Evolutionary conservation across 495 filamentous ascomycete genomes (phyloP).

Genomic region (Hyaloscypha bicolor): DNA sequence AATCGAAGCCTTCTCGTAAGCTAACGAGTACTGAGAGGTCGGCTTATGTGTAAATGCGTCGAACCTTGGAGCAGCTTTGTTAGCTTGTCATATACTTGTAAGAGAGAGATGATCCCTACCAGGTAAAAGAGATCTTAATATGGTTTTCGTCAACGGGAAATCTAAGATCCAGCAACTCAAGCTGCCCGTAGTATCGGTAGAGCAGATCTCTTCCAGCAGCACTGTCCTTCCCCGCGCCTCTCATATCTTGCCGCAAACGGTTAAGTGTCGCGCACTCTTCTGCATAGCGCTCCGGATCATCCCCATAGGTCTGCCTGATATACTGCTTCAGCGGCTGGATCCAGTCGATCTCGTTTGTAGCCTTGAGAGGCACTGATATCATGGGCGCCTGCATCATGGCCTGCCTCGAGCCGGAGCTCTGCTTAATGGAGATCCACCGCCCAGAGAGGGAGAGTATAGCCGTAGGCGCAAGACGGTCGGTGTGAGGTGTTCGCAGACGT

Average conservation of each 20-base stretch:
- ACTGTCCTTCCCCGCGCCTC: constrained; percentile 95
- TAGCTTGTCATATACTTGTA: constrained; percentile 5
- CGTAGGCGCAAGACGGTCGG: background rate
- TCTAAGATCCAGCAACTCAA: constrained; percentile 90
- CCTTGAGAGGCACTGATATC: constrained; percentile 92
- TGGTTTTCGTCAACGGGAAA: constrained; percentile 99
- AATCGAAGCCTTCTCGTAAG: constrained; percentile 98
- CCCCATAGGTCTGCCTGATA: constrained; percentile 90
- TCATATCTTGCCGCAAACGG: constrained; percentile 97
- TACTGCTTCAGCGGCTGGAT: constrained; percentile 89
- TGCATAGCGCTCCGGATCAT: constrained; percentile 91
- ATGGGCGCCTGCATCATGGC: constrained; percentile 65
- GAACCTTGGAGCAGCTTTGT: constrained; percentile 62
- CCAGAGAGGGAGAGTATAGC: constrained; percentile 5
- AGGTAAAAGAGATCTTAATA: constrained; percentile 98
- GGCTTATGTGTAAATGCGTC: constrained; percentile 98
- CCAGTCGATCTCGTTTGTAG: constrained; percentile 99
- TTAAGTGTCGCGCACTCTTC: constrained; percentile 96
- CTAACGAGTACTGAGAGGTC: constrained; percentile 92
- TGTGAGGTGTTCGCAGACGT: constrained; percentile 8
- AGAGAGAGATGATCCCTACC: constrained; percentile 56
- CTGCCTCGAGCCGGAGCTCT: constrained; percentile 52
- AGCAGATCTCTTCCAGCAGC: constrained; percentile 90
- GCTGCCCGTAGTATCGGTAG: constrained; percentile 96
- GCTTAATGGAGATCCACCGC: background rate